These are phyloP conservation scores for Rachicladosporium sp. DNA, from an alignment of 2,329 filamentous ascomycete genomes.

Conservation along the genomic window DNA sequence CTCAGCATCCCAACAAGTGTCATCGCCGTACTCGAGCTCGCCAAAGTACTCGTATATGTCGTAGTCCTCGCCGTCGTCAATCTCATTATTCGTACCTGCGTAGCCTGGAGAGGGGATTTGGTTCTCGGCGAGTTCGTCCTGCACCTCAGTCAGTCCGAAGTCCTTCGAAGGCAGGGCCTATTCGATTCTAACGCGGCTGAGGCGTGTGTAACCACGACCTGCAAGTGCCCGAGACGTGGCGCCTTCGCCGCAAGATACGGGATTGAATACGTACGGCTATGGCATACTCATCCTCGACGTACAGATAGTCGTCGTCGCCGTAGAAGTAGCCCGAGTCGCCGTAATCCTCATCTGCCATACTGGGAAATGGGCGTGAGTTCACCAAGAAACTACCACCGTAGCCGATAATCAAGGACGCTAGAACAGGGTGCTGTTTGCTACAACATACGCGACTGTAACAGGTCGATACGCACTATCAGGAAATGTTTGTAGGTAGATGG, in stretches of 20 bases:
- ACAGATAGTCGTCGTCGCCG: conserved; percentile 32
- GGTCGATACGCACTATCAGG: no score
- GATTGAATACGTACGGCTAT: conserved; percentile 22
- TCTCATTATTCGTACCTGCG: conserved; percentile 21
- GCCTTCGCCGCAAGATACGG: background rate
- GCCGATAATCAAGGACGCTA: no score
- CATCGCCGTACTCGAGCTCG: conserved; percentile 36
- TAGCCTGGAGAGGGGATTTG: conserved; percentile 32
- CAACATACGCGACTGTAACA: no score
- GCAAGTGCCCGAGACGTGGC: conserved; percentile 6
- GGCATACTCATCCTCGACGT: conserved; percentile 33
- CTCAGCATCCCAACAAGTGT: conserved; percentile 31
- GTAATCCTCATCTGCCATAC: conserved; percentile 24
- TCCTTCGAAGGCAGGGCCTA: background rate
- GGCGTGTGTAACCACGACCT: conserved; percentile 6
- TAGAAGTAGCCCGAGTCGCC: conserved; percentile 22
- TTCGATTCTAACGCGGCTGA: conserved; percentile 1
- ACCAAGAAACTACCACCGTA: no score
- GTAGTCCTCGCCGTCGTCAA: conserved; percentile 27
- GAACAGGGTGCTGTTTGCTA: no score
- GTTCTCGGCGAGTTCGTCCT: conserved; percentile 39
- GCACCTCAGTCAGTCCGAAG: background rate
- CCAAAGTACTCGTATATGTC: conserved; percentile 37
- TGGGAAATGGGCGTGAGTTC: background rate
- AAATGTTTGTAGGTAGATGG: no score